Evolutionary conservation across 306 rosid genomes (phyloP).

Genomic region (Malus fusca): DNA sequence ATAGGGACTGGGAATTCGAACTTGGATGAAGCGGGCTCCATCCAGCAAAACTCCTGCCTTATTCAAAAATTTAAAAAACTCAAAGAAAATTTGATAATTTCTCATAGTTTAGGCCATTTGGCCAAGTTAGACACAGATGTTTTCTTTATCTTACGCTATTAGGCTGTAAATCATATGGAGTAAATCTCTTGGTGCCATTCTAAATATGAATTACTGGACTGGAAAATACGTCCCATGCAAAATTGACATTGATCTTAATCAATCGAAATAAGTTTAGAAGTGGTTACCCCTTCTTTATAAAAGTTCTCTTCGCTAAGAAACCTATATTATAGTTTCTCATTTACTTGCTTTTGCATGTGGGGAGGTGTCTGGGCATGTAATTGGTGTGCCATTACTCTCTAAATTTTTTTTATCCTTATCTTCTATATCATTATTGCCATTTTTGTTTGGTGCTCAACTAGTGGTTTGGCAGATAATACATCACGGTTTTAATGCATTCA

Average conservation of each 20-base stretch:
- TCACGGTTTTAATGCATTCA: not conserved
- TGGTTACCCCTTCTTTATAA: too few relatives aligned
- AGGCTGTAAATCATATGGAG: too few relatives aligned
- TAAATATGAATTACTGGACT: not conserved
- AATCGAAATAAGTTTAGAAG: not conserved
- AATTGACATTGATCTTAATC: not conserved
- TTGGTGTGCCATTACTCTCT: not conserved
- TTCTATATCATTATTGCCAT: not conserved
- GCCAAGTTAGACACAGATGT: too few relatives aligned
- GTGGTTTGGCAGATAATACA: constrained; percentile 12
- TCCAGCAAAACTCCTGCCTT: too few relatives aligned
- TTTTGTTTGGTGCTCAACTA: not conserved
- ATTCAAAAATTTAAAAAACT: too few relatives aligned
- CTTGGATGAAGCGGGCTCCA: too few relatives aligned
- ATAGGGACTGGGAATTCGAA: too few relatives aligned
- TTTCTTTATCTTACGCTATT: too few relatives aligned
- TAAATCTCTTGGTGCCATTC: not conserved
- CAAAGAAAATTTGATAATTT: not conserved
- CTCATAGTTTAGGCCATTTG: too few relatives aligned
- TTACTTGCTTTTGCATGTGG: not conserved
- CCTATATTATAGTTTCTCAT: not conserved
- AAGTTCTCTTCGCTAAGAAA: not conserved
- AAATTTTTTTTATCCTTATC: not conserved
- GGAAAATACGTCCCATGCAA: not conserved
- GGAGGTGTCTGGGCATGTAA: not conserved